Evolutionary conservation across 129 eudicot species (phyloP).

Genomic region (Lactuca saligna): DNA sequence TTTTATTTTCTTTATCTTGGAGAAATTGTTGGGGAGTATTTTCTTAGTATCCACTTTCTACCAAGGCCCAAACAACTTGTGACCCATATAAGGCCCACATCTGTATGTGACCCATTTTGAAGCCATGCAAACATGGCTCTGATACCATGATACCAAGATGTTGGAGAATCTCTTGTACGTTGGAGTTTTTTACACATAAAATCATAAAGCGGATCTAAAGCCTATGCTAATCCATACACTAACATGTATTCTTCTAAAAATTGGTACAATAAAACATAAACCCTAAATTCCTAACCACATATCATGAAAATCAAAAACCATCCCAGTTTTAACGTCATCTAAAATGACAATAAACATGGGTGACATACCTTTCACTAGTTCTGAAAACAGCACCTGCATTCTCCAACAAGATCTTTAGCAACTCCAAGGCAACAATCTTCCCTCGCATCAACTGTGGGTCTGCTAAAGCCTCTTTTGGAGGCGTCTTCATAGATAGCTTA

Average conservation of each 20-base stretch:
- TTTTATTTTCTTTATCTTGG: too few species aligned
- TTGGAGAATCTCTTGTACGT: background rate
- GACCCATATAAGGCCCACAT: background rate
- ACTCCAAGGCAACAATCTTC: slow-evolving; percentile 71
- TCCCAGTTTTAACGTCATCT: too few species aligned
- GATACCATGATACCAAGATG: background rate
- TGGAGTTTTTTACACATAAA: too few species aligned
- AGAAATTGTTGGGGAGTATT: too few species aligned
- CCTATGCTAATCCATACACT: too few species aligned
- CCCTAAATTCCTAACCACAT: slow-evolving; percentile 1
- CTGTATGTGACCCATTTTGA: background rate
- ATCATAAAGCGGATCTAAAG: too few species aligned
- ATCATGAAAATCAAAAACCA: background rate
- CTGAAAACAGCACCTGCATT: slow-evolving; percentile 75
- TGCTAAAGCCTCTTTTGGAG: slow-evolving; percentile 58
- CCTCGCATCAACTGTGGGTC: slow-evolving; percentile 73
- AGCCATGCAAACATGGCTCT: background rate
- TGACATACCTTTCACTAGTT: slow-evolving; percentile 68
- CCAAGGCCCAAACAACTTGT: too few species aligned
- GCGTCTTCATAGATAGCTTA: slow-evolving; percentile 80
- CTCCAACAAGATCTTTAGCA: slow-evolving; percentile 80
- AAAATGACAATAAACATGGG: background rate
- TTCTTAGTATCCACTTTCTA: too few species aligned
- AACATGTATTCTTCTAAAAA: too few species aligned
- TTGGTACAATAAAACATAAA: background rate